A percentile compares a stretch with the other conserved stretches of the same genome.
Evolutionary conservation across 2,329 filamentous ascomycete genomes (phyloP).

Genomic region (Fusarium sp.): DNA sequence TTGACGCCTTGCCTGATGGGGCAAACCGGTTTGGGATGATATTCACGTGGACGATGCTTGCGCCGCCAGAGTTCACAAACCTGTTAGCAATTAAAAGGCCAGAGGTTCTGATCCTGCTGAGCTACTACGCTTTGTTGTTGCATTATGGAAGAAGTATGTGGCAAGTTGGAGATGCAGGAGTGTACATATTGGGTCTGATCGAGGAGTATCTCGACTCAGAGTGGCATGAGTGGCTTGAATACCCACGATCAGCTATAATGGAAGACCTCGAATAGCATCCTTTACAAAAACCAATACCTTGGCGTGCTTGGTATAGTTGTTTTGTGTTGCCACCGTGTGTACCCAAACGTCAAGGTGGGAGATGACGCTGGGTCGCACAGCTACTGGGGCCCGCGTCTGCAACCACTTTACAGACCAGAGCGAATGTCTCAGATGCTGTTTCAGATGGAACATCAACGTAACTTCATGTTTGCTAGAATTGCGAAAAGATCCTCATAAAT

Average conservation of each 20-base stretch:
- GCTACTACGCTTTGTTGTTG: conserved; percentile 22
- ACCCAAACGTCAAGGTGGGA: background rate
- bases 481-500: background rate
- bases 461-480: background rate
- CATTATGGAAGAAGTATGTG: conserved; percentile 21
- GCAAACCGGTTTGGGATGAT: conserved; percentile 17
- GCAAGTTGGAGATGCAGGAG: conserved; percentile 20
- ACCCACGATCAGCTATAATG: conserved; percentile 1
- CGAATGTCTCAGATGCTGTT: background rate
- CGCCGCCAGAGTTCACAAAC: background rate
- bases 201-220: conserved; percentile 5
- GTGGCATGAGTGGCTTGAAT: conserved; percentile 22
- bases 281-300: background rate
- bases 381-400: background rate
- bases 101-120: conserved; percentile 5
- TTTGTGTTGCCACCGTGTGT: no score
- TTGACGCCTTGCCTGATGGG: conserved; percentile 1
- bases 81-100: background rate
- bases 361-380: background rate
- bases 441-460: background rate
- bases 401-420: background rate
- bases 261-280: background rate
- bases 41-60: conserved; percentile 30
- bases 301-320: background rate
- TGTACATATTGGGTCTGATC: conserved; percentile 15